A percentile compares a stretch with the other conserved stretches of the same genome.
These are phyloP conservation scores for Metschnikowia borealis DNA, from an alignment of 805 yeast species.

Conservation along the genomic window DNA sequence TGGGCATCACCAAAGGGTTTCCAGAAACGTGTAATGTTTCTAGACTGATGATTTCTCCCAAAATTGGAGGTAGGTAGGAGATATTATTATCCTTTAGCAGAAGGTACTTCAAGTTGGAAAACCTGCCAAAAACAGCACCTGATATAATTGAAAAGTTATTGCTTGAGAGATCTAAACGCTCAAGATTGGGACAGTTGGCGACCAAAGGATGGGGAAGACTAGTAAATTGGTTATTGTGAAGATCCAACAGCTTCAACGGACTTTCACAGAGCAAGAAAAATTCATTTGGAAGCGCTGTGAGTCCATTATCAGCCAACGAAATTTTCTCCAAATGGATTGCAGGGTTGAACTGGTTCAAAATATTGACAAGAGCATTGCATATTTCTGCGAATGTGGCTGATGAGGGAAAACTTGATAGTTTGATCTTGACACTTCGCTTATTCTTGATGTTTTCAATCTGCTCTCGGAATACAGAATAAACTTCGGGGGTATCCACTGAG, in stretches of 20 bases:
- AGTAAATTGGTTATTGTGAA: slow-evolving; percentile 56
- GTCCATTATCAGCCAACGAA: slow-evolving; percentile 7
- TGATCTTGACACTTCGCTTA: slow-evolving; percentile 14
- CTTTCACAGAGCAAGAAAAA: slow-evolving; percentile 11
- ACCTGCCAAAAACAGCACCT: slow-evolving; percentile 28
- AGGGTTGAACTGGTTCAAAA: slow-evolving; percentile 8
- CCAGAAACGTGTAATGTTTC: slow-evolving; percentile 57
- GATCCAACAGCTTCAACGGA: slow-evolving; percentile 49
- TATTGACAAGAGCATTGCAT: slow-evolving; percentile 10
- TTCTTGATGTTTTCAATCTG: slow-evolving; percentile 12
- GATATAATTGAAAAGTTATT: slow-evolving; percentile 53
- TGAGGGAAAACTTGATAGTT: slow-evolving; percentile 11
- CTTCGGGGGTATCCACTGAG: slow-evolving; percentile 1
- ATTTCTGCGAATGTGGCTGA: slow-evolving; percentile 8
- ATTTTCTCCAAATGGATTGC: slow-evolving; percentile 12
- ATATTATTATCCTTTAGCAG: slow-evolving; percentile 58
- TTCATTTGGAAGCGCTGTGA: slow-evolving; percentile 11
- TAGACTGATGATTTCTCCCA: slow-evolving; percentile 50
- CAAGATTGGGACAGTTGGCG: slow-evolving; percentile 40
- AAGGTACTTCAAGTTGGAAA: slow-evolving; percentile 52
- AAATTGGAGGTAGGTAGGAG: slow-evolving; percentile 48
- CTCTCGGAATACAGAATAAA: slow-evolving; percentile 1
- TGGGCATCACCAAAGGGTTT: slow-evolving; percentile 56
- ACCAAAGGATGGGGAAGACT: slow-evolving; percentile 48
- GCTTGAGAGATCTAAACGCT: slow-evolving; percentile 61